These are phyloP conservation scores for Phoma sp. DNA, from an alignment of 2,329 filamentous ascomycete genomes.

Conservation along the genomic window DNA sequence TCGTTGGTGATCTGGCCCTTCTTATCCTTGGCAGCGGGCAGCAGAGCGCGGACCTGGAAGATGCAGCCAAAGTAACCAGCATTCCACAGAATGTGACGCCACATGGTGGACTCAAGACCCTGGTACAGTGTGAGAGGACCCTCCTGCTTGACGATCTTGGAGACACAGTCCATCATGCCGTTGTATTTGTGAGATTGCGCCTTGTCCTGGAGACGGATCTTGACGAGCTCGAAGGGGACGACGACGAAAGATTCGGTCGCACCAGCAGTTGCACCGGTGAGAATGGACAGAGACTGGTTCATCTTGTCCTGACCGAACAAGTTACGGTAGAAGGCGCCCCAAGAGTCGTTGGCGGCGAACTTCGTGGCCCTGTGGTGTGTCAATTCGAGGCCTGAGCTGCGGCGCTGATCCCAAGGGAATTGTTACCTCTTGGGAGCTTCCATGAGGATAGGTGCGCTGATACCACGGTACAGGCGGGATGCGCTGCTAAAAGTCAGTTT, in stretches of 20 bases:
- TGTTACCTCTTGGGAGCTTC: slow-evolving; percentile 80
- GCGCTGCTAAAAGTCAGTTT: slow-evolving; percentile 59
- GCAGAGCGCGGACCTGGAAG: slow-evolving; percentile 87
- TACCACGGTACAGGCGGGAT: slow-evolving; percentile 93
- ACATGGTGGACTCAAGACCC: slow-evolving; percentile 93
- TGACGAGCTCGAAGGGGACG: slow-evolving; percentile 97
- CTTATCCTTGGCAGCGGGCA: slow-evolving; percentile 84
- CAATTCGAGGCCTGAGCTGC: not conserved
- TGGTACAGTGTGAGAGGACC: slow-evolving; percentile 91
- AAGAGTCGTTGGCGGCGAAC: slow-evolving; percentile 98
- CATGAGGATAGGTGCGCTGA: slow-evolving; percentile 95
- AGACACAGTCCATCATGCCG: slow-evolving; percentile 79
- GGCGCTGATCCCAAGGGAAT: not conserved
- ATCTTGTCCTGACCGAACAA: slow-evolving; percentile 84
- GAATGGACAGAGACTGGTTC: slow-evolving; percentile 87
- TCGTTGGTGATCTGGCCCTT: slow-evolving; percentile 83
- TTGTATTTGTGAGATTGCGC: slow-evolving; percentile 88
- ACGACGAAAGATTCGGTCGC: slow-evolving; percentile 97
- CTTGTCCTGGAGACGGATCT: slow-evolving; percentile 96
- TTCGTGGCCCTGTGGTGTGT: slow-evolving; percentile 76
- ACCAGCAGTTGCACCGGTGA: slow-evolving; percentile 93
- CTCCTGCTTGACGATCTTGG: slow-evolving; percentile 83
- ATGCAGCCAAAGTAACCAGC: slow-evolving; percentile 98
- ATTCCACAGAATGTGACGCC: slow-evolving; percentile 95
- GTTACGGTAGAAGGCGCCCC: slow-evolving; percentile 92